Evolutionary conservation across 192 early-diverging fungal species (phyloP), one percentile per base, ranked within the genome.

Genomic region (Diversispora epigaea): DNA sequence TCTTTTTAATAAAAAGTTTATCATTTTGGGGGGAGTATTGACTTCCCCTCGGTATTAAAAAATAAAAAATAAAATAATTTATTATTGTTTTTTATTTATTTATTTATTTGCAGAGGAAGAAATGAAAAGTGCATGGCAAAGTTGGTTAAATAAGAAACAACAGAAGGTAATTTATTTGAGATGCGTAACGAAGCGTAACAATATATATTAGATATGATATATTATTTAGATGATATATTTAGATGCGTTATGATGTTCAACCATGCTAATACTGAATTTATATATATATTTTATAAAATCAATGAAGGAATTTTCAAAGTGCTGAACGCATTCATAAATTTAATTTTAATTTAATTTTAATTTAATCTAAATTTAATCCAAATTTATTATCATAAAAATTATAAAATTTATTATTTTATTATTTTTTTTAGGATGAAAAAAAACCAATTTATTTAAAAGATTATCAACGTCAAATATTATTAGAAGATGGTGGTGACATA

Each of bases 391-490:
- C 6, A 32, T 32, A 19, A 17, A 40, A n/a, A 40, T 25, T 49
- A 12, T 25, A 40, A 11, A 52, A 32, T 39, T 22, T 6, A 63
- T 41, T 14, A 62, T 61, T 22, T 9, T 43, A 41, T 67, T 68
- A 10, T 49, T 19, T 25, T 17, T 44, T 6, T n/a, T 60, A 76
- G 49, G 85, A 32, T 32, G 25, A 32, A 32, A 32, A 80, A 46
- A 95, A 94, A 76, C 89, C 90, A 15, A 81, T 97, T 73, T 87
- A 84, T 19, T 63, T 98, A n/a, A 89, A 91, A 69, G 94, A 98
- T 74, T 94, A 93, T 75, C 93, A 97, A 76, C 90, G 94, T 19
- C 79, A 92, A 22, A 84, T 89, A 4, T 81, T 97, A 44, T 86
- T 97, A 65, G 86, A 89, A 45, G 82, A 86, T 67, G 82, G 87